phyloP scores from a whole-genome alignment of 106 monocot species.

The Phalaenopsis aphrodite region DNA sequence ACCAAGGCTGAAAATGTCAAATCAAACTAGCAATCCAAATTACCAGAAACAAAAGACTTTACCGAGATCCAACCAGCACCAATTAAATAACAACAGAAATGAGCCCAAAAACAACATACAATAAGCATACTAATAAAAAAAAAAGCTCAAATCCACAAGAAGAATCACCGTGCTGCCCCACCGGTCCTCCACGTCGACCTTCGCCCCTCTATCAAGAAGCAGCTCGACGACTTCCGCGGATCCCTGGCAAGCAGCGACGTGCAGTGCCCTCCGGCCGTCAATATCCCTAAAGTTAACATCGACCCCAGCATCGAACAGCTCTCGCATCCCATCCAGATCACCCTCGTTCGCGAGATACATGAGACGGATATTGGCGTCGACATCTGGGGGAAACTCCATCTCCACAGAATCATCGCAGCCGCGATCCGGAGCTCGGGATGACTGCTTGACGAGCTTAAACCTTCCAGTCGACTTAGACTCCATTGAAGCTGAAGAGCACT shows the following conservation, averaged over 20 bases:
- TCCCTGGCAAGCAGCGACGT: conserved; percentile 88
- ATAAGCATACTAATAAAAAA: neutral
- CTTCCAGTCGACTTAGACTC: conserved; percentile 41
- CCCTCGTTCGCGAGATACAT: conserved; percentile 89
- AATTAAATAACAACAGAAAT: neutral
- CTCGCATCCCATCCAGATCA: conserved; percentile 57
- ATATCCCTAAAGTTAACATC: conserved; percentile 70
- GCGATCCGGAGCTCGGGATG: conserved; percentile 50
- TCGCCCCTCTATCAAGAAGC: conserved; percentile 50
- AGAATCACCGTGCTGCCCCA: conserved; percentile 88
- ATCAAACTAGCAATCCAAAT: neutral
- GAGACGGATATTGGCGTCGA: conserved; percentile 32
- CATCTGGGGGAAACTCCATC: conserved; percentile 12
- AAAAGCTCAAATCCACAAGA: conserved; percentile 70
- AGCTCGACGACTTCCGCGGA: conserved; percentile 46
- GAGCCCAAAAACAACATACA: neutral
- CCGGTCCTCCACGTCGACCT: conserved; percentile 56
- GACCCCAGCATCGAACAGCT: conserved; percentile 51
- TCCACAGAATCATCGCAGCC: neutral
- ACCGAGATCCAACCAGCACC: neutral
- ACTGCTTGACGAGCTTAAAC: conserved; percentile 58
- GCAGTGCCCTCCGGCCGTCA: conserved; percentile 80
- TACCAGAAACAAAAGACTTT: neutral
- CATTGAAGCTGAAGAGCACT: conserved; percentile 9
- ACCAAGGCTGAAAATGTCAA: conserved; percentile 27